Percentiles rank a stretch among this genome's conserved stretches.
Evolutionary conservation across 2,329 filamentous ascomycete species (phyloP).

Genomic region (Colletotrichum higginsianum): DNA sequence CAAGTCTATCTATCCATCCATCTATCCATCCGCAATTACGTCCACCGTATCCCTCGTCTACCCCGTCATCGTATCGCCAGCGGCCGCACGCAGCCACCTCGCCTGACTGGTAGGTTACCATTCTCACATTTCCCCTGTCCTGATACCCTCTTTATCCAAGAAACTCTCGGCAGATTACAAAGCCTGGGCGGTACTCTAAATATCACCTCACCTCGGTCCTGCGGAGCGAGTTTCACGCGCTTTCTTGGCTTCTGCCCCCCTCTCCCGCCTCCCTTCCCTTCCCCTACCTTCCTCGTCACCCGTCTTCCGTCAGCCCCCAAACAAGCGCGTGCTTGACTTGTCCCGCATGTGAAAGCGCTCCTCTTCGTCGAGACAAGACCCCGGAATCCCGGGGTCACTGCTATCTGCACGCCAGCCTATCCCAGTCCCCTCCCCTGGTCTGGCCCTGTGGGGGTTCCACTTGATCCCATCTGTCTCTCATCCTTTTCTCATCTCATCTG

Average conservation of each 20-base stretch:
- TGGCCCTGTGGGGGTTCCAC: slow-evolving; percentile 39
- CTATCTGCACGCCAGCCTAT: slow-evolving; percentile 28
- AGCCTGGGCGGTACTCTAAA: slow-evolving; percentile 46
- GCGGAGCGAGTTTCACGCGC: slow-evolving; percentile 50
- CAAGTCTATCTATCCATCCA: background rate
- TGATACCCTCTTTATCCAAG: slow-evolving; percentile 45
- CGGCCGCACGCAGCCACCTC: slow-evolving; percentile 27
- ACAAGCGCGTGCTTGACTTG: slow-evolving; percentile 33
- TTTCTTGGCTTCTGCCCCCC: slow-evolving; percentile 1
- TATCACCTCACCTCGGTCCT: slow-evolving; percentile 48
- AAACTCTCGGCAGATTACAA: slow-evolving; percentile 51
- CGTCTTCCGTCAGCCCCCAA: slow-evolving; percentile 36
- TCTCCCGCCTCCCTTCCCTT: background rate
- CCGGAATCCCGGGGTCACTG: slow-evolving; percentile 27
- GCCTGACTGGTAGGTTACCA: slow-evolving; percentile 32
- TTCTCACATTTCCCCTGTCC: slow-evolving; percentile 35
- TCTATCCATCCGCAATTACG: slow-evolving; percentile 10
- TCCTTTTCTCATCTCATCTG: slow-evolving; percentile 34
- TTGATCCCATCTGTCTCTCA: slow-evolving; percentile 38
- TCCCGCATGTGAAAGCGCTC: slow-evolving; percentile 39
- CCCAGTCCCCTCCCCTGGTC: slow-evolving; percentile 17
- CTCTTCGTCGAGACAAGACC: slow-evolving; percentile 23
- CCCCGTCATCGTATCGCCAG: background rate
- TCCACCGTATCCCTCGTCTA: background rate
- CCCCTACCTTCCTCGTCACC: slow-evolving; percentile 5